Evolutionary conservation across 805 yeast species (phyloP).

Genomic region (Monosporozyma servazzii): DNA sequence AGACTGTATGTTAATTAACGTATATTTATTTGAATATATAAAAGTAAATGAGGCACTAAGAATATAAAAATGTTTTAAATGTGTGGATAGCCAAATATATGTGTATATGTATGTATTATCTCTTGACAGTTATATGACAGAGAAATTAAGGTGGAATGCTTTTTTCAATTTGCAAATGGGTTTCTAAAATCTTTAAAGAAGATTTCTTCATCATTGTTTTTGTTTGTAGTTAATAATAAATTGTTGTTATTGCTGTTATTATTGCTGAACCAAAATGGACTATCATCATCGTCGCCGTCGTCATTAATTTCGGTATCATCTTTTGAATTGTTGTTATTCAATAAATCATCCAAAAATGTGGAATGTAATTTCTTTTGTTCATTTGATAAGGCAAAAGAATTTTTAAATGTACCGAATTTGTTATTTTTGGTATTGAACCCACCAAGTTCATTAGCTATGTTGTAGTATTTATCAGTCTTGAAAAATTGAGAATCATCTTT

Average conservation of each 20-base stretch:
- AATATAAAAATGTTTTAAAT: too few species aligned
- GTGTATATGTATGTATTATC: not conserved
- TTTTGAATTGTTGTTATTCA: not conserved
- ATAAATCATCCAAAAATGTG: conserved; percentile 1
- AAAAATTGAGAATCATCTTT: not conserved
- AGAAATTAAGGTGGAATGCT: too few species aligned
- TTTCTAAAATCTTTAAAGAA: conserved; percentile 3
- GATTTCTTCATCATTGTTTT: not conserved
- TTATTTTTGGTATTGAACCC: not conserved
- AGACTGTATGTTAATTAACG: too few species aligned
- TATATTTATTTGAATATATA: too few species aligned
- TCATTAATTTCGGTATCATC: not conserved
- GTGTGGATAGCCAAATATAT: not conserved
- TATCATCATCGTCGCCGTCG: not conserved
- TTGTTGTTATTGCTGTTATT: not conserved
- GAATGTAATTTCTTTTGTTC: not conserved
- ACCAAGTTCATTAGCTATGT: conserved; percentile 1
- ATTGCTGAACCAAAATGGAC: conserved; percentile 1
- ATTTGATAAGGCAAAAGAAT: not conserved
- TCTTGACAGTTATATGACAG: not conserved
- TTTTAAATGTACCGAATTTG: not conserved
- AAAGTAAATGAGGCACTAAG: not conserved
- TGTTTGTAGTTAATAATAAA: not conserved
- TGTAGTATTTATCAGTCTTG: not conserved
- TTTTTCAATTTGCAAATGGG: conserved; percentile 5